These are phyloP conservation scores for Sporisorium sorghi DNA, from an alignment of 1,284 basidiomycete species.

Conservation along the genomic window DNA sequence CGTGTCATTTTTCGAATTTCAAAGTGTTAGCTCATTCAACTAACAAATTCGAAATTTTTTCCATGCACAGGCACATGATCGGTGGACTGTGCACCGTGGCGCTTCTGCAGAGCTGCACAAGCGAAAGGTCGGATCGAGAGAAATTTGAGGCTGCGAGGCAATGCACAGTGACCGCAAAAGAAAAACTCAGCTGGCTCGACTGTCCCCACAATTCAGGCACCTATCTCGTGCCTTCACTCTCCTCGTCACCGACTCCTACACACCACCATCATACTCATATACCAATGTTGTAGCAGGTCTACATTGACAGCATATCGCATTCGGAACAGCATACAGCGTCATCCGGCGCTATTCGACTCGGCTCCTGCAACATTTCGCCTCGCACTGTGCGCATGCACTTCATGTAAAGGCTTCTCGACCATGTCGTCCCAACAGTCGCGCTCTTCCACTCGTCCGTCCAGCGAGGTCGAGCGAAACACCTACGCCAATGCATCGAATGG, in stretches of 20 bases:
- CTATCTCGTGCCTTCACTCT: background rate
- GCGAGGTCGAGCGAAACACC: slow-evolving; percentile 38
- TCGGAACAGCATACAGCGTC: background rate
- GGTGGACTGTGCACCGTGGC: no score
- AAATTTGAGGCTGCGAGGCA: background rate
- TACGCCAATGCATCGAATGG: slow-evolving; percentile 21
- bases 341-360: background rate
- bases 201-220: no score
- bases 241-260: background rate
- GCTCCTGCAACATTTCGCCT: no score
- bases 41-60: background rate
- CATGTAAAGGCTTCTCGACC: no score
- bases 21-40: background rate
- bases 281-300: background rate
- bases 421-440: slow-evolving; percentile 38
- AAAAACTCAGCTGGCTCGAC: no score
- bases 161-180: background rate
- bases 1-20: background rate
- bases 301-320: background rate
- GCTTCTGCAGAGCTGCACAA: no score
- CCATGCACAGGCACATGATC: no score
- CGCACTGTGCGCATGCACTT: no score
- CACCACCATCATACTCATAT: background rate
- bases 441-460: slow-evolving; percentile 35
- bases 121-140: no score